Evolutionary conservation across 371 early-diverging fungal genomes (phyloP), one percentile per base, ranked within the genome.

Genomic region (Funneliformis caledonium): DNA sequence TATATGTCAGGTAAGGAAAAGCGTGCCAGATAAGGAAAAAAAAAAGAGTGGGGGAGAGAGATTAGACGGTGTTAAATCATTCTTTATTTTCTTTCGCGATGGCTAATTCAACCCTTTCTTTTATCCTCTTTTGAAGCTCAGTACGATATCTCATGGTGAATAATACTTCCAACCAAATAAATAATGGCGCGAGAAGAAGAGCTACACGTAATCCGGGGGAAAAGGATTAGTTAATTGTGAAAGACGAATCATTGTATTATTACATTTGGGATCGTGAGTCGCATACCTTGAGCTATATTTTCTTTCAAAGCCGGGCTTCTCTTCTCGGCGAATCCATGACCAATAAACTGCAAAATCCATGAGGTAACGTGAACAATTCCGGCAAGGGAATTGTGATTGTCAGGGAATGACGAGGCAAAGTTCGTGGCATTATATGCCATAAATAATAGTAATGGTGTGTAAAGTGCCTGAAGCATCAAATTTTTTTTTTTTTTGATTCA

Each of bases 281-380:
- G 0, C 37, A 14, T 85, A 92, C 92, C 91, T 90, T 97, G 97
- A 8, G 92, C 81, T 42, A 96, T 81, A 81, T 96, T 96, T 80
- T 97, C 96, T 59, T 94, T 75, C 56, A 98, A 84, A 43, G 96
- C 97, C 2, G 98, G 98, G 1, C 94, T 93, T 82, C 98, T 91
- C 82, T 92, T 93, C 82, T 98, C 98, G 43, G 88, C 91, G 31
- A 95, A 85, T 67, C 93, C 94, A 81, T 98, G 98, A 45, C 96
- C 96, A 76, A 92, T 82, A 84, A 98, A 95, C 86, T 98, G 98
- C n/a, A 90, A 85, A 45, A 94, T 88, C 98, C 98, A 98, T 26
- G 93, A 85, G 69, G 84, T 47, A 42, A 93, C 84, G 83, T 95
- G 96, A 52, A 95, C 80, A 19, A 61, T 82, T 11, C 91, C 59